These are phyloP conservation scores for Botrytis squamosa DNA, from an alignment of 2,329 filamentous ascomycete species.

Conservation along the genomic window DNA sequence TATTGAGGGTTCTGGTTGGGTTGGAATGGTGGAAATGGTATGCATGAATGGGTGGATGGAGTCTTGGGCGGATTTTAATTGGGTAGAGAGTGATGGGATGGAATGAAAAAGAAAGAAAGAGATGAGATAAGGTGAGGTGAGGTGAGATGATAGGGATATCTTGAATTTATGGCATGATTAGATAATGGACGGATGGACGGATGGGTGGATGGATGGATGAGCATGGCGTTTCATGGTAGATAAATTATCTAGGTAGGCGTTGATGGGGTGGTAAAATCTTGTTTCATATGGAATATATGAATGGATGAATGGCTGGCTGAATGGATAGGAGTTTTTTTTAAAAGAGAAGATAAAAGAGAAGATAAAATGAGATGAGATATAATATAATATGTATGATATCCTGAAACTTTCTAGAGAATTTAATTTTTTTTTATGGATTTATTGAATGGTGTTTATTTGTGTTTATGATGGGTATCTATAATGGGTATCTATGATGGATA, in stretches of 20 bases:
- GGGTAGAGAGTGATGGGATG: neutral
- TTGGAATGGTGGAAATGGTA: neutral
- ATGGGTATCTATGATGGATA: too few species aligned
- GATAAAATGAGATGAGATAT: neutral
- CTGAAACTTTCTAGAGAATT: neutral
- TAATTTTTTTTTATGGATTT: neutral
- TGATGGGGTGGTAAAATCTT: neutral
- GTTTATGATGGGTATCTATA: too few species aligned
- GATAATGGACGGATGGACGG: neutral
- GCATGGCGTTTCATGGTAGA: neutral
- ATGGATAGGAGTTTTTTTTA: neutral
- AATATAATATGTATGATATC: neutral
- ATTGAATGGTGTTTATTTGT: too few species aligned
- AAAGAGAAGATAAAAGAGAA: neutral
- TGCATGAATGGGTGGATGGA: neutral
- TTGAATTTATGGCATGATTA: slow-evolving; percentile 2
- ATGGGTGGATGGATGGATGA: neutral
- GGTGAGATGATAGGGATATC: neutral
- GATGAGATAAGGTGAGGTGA: too few species aligned
- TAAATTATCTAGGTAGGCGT: neutral
- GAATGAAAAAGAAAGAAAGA: neutral
- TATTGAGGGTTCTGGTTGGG: slow-evolving; percentile 25
- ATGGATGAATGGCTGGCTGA: neutral
- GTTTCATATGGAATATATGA: neutral
- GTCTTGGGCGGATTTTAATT: neutral